Base-by-base conservation (phyloP, 352 stramenopile genomes). In the Phytophthora kernoviae region DNA sequence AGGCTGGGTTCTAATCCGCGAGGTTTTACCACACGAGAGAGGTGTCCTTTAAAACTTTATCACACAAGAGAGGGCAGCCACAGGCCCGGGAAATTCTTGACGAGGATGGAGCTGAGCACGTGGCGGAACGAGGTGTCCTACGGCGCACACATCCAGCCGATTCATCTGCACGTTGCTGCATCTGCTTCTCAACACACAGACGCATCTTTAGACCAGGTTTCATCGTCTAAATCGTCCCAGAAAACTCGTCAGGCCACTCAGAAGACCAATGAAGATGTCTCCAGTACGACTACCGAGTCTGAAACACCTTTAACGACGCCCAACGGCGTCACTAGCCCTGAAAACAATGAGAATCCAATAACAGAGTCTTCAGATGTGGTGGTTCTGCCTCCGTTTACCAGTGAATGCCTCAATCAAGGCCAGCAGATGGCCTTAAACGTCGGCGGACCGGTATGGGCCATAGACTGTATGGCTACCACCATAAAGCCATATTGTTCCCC, bases 361-460 rank as follows among this genome's bases (percentile, higher is more conserved):
- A 10, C 2, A n/a, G 34, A 39, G 11, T 42, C 71, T 11, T 56
- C 71, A 54, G 41, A 80, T 22, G 61, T 14, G 37, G 12, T 43
- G 37, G 15, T 43, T 15, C 37, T 93, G 37, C 70, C 75, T 26
- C 71, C 81, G 43, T 89, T 90, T 61, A 48, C 65, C 42, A 76
- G 79, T 62, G 72, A 68, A 42, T 53, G 42, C 15, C 15, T 91
- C 4, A 63, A 67, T 14, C 49, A 55, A 10, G 46, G 45, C 15
- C 58, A 73, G 5, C 68, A 70, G 55, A 79, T 83, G 57, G 83
- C 61, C 15, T 33, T 92, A 10, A 92, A 94, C 51, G 81, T 77
- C 0, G 84, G 84, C 18, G 84, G 84, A 17, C 84, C 84, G 2
- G 76, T 94, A 33, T 92, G 82, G 82, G 84, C 84, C 9, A 91